These are phyloP conservation scores for Boehmeria nivea DNA, from an alignment of 306 rosid genomes.

Conservation along the genomic window DNA sequence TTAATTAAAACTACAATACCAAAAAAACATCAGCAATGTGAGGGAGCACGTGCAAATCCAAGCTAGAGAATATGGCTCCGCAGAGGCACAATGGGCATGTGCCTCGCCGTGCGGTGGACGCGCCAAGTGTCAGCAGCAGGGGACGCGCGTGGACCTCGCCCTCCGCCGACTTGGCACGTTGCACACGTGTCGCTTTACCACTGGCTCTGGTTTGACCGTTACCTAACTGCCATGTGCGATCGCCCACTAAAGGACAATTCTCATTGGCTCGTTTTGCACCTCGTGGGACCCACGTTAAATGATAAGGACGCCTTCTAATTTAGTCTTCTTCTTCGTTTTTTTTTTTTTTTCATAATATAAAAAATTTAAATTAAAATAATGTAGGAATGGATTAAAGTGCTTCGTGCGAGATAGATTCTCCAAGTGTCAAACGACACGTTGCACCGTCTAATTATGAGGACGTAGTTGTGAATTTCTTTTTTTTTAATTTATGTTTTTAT, in stretches of 20 bases:
- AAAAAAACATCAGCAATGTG: neutral
- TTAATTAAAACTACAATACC: no score
- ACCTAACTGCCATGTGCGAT: slow-evolving; percentile 58
- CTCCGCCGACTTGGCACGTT: slow-evolving; percentile 7
- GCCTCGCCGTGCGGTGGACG: slow-evolving; percentile 27
- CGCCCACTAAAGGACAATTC: slow-evolving; percentile 24
- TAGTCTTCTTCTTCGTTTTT: no score
- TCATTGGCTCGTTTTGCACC: slow-evolving; percentile 4
- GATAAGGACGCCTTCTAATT: no score
- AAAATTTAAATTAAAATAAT: no score
- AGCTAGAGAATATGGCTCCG: neutral
- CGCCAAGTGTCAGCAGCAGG: slow-evolving; percentile 18
- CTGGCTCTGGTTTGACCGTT: slow-evolving; percentile 19
- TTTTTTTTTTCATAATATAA: no score
- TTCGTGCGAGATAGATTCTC: slow-evolving; percentile 14
- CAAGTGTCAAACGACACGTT: slow-evolving; percentile 4
- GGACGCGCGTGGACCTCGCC: slow-evolving; percentile 10
- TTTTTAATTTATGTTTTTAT: neutral
- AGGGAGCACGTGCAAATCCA: slow-evolving; percentile 10
- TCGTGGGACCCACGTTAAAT: no score
- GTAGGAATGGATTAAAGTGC: slow-evolving; percentile 6
- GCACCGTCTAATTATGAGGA: slow-evolving; percentile 17
- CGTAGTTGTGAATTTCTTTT: neutral
- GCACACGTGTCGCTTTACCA: slow-evolving; percentile 18
- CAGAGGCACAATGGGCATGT: slow-evolving; percentile 29